A percentile compares a stretch with the other conserved stretches of the same genome.
phyloP scores from a whole-genome alignment of 306 rosid genomes.

The Delonix regia region DNA sequence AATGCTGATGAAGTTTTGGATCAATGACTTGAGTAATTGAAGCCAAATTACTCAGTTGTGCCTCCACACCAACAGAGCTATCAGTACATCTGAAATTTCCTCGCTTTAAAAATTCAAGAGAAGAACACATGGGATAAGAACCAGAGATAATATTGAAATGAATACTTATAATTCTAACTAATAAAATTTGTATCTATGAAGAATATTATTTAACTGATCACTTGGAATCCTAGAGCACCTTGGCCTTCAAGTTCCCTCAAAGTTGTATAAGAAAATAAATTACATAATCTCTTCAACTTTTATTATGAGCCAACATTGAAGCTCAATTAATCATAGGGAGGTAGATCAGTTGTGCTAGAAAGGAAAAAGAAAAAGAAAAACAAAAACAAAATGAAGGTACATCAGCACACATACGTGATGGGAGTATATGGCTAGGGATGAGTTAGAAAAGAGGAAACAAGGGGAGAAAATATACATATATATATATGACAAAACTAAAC shows the following conservation, averaged over 20 bases:
- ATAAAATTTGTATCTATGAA: background rate
- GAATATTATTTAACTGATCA: background rate
- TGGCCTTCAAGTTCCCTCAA: background rate
- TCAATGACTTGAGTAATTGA: conserved; percentile 87
- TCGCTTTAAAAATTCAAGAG: conserved; percentile 57
- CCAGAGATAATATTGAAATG: conserved; percentile 13
- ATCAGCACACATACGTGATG: background rate
- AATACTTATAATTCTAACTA: background rate
- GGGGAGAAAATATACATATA: background rate
- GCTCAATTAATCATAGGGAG: background rate
- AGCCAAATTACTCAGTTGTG: conserved; percentile 82
- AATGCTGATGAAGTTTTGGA: conserved; percentile 95
- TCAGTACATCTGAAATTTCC: conserved; percentile 95
- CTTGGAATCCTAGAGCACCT: no score
- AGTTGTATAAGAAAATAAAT: background rate
- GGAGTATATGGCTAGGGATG: background rate
- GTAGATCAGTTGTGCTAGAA: background rate
- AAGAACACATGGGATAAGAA: conserved; percentile 42
- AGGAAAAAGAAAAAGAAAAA: background rate
- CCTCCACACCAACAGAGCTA: conserved; percentile 84
- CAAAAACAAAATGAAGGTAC: background rate
- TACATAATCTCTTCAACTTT: background rate
- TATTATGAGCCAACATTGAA: background rate
- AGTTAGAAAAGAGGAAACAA: background rate
- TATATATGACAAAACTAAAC: background rate